phyloP scores from a whole-genome alignment of 2,329 filamentous ascomycete genomes.

The Penicillium aurantiogriseum region DNA sequence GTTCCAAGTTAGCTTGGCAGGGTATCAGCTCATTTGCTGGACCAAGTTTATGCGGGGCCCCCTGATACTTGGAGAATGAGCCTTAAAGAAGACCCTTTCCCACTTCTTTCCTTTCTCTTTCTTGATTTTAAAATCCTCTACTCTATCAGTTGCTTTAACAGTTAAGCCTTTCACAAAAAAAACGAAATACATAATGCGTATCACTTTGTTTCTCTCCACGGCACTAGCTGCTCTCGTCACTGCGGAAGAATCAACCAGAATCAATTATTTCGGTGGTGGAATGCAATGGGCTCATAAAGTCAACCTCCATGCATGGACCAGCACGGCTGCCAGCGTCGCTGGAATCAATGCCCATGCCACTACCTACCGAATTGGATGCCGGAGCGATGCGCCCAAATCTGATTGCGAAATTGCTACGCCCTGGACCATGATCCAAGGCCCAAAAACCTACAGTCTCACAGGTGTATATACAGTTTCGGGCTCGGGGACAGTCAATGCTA shows the following conservation, averaged over 20 bases:
- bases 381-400: neutral
- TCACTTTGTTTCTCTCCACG: neutral
- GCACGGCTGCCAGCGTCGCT: neutral
- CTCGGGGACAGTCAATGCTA: neutral
- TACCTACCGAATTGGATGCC: neutral
- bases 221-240: neutral
- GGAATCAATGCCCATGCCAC: neutral
- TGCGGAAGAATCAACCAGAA: neutral
- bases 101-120: neutral
- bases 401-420: neutral
- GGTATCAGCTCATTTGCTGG: neutral
- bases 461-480: neutral
- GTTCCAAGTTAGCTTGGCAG: neutral
- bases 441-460: neutral
- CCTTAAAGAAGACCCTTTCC: neutral
- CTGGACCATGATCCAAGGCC: neutral
- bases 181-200: neutral
- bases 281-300: neutral
- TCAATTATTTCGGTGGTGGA: neutral
- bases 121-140: neutral
- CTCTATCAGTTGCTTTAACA: neutral
- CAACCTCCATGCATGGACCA: neutral
- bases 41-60: neutral
- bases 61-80: neutral
- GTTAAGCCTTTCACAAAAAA: neutral